Evolutionary conservation across 1,284 basidiomycete genomes (phyloP), one percentile per base, ranked within the genome.

Genomic region (Sporisorium graminicola): DNA sequence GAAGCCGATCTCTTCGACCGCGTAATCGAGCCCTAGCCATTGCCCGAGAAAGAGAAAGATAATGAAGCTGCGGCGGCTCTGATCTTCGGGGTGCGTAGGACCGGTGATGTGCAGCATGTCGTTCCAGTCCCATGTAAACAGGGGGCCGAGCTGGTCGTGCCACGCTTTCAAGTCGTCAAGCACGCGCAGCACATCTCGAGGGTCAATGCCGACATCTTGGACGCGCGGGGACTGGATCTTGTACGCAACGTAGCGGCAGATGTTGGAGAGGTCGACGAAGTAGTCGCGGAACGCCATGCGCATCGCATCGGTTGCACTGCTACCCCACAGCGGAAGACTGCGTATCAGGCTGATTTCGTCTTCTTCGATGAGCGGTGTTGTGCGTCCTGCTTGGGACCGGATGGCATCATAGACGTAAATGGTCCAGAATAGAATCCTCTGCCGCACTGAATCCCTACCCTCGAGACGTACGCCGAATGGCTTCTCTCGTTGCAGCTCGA

Each of bases 371-470:
- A 74, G 58, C 9, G 65, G 65, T 12, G 65, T 12, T 5, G 43
- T 65, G 12, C 71, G 65, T 18, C 61, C 57, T 7, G 65, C 71
- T 53, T 65, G 58, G 3, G 65, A 58, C 14, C 65, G 71, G n/a
- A 74, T 68, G 7, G 71, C 71, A n/a, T 74, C 71, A n/a, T 61
- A 69, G 5, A 74, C 60, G 50, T 65, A 74, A 10, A 74, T 56
- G n/a, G 62, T 59, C 71, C 71, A 74, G 44, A 74, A 74, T 12
- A 74, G 13, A 33, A 68, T 61, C 5, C 62, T 29, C 35, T 74
- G 71, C 1, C 71, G 60, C 7, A 74, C 51, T 3, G 37, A 43
- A 44, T 69, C 61, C 12, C 61, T 50, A 9, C 71, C 71, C 49
- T 74, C 61, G 16, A 74, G 71, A 7, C 47, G 50, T 10, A 29